Evolutionary conservation across 495 filamentous ascomycete species (phyloP).

Genomic region (Aspergillus leporis): DNA sequence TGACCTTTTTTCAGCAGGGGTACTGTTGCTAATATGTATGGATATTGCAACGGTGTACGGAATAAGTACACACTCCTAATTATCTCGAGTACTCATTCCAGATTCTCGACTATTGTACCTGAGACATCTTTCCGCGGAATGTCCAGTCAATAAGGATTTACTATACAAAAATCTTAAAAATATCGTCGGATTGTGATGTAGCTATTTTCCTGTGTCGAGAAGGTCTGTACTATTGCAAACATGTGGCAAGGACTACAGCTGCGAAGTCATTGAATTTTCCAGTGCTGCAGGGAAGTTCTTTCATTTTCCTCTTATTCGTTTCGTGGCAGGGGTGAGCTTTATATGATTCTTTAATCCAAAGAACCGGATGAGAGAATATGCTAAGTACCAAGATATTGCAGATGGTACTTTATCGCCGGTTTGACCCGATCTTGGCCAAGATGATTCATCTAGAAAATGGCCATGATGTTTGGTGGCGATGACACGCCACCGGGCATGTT

Average conservation of each 20-base stretch:
- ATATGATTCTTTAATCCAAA: background rate
- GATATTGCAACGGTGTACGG: background rate
- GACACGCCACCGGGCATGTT: slow-evolving; percentile 55
- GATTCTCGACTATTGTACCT: background rate
- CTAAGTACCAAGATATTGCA: background rate
- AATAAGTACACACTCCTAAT: background rate
- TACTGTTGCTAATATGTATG: background rate
- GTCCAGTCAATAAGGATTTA: no score
- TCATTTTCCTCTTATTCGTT: background rate
- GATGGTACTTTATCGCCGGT: background rate
- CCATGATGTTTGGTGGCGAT: slow-evolving; percentile 48
- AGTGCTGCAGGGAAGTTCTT: background rate
- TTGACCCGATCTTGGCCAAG: background rate
- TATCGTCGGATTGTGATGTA: no score
- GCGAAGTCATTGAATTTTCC: no score
- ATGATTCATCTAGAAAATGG: slow-evolving; percentile 38
- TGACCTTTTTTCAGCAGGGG: background rate
- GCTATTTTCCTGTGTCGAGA: no score
- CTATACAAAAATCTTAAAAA: no score
- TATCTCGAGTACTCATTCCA: background rate
- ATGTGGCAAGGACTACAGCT: no score
- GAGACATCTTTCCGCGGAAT: no score
- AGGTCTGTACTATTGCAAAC: no score
- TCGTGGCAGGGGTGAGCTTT: background rate
- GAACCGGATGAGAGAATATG: background rate